Base-by-base conservation (phyloP, 2,329 filamentous ascomycete genomes). In the Clonostachys byssicola region DNA sequence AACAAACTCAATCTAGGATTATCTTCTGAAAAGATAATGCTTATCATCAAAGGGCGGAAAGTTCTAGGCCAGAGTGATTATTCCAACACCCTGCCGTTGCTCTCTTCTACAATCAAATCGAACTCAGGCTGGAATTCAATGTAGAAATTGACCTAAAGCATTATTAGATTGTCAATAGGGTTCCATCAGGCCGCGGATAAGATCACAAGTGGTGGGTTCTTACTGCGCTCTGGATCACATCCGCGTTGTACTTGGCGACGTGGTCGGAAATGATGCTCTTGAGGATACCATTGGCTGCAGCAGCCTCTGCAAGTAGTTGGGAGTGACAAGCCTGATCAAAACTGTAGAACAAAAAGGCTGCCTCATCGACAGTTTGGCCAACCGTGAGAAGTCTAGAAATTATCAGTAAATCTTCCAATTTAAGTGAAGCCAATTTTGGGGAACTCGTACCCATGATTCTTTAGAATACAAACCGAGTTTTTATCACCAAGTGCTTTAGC, bases 301-400 rank as follows among this genome's bases (percentile, higher is more conserved):
- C 85, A 0, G 83, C 81, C 61, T 89, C 86, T 12, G 81, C 78
- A 47, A 80, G 66, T 34, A 89, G 64, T 61, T 90, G 87, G 10
- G 85, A 72, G 46, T 82, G 74, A 53, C 86, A 90, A 10, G 78
- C 80, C 39, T 82, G 73, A 61, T 90, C 86, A 54, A 89, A 72
- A 5, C 82, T 65, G 4, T 80, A 80, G 58, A 88, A 89, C 47
- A 88, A 66, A 52, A 81, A 88, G 0, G 83, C 83, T 0, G 86
- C 85, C 63, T 89, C 86, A 51, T 86, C 86, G 3, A 89, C 83
- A 0, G 85, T 89, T 1, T 62, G 59, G 1, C 86, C 86, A 0
- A 85, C 81, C 0, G 84, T 88, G 40, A 89, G 60, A 5, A 89
- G 64, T 0, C 86, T 30, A 8, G 6, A 30, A 30, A 10, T 30